Evolutionary conservation across 2,329 filamentous ascomycete genomes (phyloP), one percentile per base, ranked within the genome.

Genomic region (Colletotrichum trifolii): DNA sequence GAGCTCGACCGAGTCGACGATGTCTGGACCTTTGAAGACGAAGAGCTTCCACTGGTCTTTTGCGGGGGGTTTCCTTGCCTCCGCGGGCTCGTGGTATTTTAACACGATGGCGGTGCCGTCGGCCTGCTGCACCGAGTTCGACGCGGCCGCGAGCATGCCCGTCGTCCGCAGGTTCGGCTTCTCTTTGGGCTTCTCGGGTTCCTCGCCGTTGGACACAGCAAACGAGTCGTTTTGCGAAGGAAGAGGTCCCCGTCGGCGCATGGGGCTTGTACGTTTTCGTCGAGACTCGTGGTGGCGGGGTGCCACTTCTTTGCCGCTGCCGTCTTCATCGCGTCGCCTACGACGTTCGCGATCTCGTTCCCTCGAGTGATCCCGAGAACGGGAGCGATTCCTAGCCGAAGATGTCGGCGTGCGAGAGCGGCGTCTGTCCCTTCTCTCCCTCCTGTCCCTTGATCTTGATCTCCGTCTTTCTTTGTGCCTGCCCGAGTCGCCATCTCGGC

Each of bases 41-140:
- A 96, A 98, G 52, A 99, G 82, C 66, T 92, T 92, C 95, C 95
- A 99, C 62, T 87, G 81, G 70, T 96, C 89, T 59, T 88, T 90
- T 1, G 90, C 74, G 0, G 94, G 85, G 0, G 96, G 93, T 71
- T 97, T 97, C 64, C 96, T 91, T 54, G 95, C 93, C 81, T 99
- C 96, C 10, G 93, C 82, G 2, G 96, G 96, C 78, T 99, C 96
- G 79, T 97, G 92, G 77, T 99, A 99, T 81, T 98, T 98, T 50
- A 99, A 86, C 3, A 93, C 88, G 59, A 97, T 89, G 25, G 86
- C 85, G 4, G 89, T 91, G 62, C 92, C 93, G 72, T 89, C 88
- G 34, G 87, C 87, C 68, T 96, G 89, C 8, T 88, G 88, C 15
- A 89, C 78, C 2, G 87, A 82, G 76, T 99, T 98, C 55, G 94